Evolutionary conservation across 2,329 filamentous ascomycete genomes (phyloP), one percentile per base, ranked within the genome.

Genomic region (Emericellopsis cladophorae): DNA sequence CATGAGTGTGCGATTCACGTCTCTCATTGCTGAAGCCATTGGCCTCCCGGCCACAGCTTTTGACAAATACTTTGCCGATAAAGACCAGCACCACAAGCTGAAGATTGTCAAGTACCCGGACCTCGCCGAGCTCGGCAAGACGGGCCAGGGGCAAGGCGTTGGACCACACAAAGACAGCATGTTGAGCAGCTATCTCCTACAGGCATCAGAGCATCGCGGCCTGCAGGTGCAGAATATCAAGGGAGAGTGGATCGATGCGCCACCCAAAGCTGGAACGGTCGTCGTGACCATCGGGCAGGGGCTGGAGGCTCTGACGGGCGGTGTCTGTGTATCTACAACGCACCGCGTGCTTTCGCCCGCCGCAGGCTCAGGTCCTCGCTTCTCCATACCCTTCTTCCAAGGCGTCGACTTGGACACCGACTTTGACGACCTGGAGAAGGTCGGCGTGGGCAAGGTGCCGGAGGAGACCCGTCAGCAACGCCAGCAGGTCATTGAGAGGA

Each of bases 31-130:
- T 46, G 85, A 93, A 64, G 82, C 84, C n/a, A 81, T 94, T 46
- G 74, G 75, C 9, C 68, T 94, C 6, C 76, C 81, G 0, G 46
- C 68, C 0, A 61, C 71, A 39, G 84, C 87, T 0, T 93, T 94
- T 58, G 66, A 76, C 54, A 77, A 74, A 51, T 93, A 89, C 67
- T 90, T 90, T 60, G 84, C 89, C 55, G 50, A 89, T 55, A 50
- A 70, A 66, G 58, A 72, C 49, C 67, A 75, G 65, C 86, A 92
- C 63, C 85, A 93, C 65, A 93, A 93, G 66, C 71, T 93, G 52
- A 94, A 94, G 66, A 81, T 94, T 44, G 81, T 93, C 45, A 86
- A 84, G 64, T 93, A 92, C 54, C 87, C 87, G 0, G 86, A 92
- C 55, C 59, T 74, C 11, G 60, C 64, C n/a, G 70, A 77, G 55